Percentiles rank a stretch among this genome's conserved stretches.
phyloP scores from a whole-genome alignment of 2,329 filamentous ascomycete species.

The Samsoniella hepiali region DNA sequence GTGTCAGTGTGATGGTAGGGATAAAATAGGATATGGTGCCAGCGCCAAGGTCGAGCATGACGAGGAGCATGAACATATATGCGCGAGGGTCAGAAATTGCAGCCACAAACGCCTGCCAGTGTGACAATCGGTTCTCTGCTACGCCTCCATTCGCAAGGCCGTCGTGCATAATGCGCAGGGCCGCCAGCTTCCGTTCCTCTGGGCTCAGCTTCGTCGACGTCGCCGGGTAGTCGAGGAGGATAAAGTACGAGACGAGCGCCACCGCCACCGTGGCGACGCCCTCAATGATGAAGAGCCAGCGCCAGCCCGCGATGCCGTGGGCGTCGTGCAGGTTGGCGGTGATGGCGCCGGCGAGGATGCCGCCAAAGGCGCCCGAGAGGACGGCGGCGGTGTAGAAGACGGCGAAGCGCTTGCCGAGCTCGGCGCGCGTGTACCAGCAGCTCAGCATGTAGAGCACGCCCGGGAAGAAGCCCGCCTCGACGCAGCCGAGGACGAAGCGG shows the following conservation, averaged over 20 bases:
- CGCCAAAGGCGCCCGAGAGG: conserved; percentile 57
- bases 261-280: conserved; percentile 55
- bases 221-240: conserved; percentile 63
- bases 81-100: conserved; percentile 45
- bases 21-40: conserved; percentile 53
- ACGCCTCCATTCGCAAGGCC: conserved; percentile 34
- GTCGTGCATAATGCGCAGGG: conserved; percentile 55
- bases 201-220: conserved; percentile 58
- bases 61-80: conserved; percentile 46
- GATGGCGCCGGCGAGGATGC: conserved; percentile 58
- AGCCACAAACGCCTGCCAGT: conserved; percentile 29
- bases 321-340: conserved; percentile 54
- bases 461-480: conserved; percentile 57
- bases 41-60: conserved; percentile 46
- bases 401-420: conserved; percentile 52
- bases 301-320: conserved; percentile 56
- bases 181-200: conserved; percentile 60
- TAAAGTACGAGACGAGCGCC: conserved; percentile 54
- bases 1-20: conserved; percentile 46
- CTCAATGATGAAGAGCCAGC: conserved; percentile 62
- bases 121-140: conserved; percentile 29
- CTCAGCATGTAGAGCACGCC: conserved; percentile 55
- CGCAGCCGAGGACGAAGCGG: conserved; percentile 50
- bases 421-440: conserved; percentile 54
- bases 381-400: conserved; percentile 54